These are phyloP conservation scores for Talaromyces sp. DNA, from an alignment of 2,329 filamentous ascomycete genomes.

Conservation along the genomic window DNA sequence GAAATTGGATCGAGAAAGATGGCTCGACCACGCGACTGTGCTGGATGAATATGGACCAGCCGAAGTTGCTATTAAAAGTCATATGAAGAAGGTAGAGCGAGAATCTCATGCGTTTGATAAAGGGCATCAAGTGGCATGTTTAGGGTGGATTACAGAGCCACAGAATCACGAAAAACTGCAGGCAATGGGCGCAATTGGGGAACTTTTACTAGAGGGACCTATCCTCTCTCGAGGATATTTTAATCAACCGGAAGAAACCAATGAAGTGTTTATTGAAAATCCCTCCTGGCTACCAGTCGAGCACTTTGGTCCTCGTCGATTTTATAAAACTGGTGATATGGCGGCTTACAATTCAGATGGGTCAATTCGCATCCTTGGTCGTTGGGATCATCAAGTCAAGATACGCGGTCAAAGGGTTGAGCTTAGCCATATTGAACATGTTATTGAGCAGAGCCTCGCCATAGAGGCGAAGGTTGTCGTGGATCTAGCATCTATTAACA, in stretches of 20 bases:
- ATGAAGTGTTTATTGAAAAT: slow-evolving; percentile 16
- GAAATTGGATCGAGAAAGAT: background rate
- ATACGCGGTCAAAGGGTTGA: slow-evolving; percentile 29
- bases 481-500: background rate
- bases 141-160: slow-evolving; percentile 1
- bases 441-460: background rate
- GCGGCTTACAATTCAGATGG: slow-evolving; percentile 24
- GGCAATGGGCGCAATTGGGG: slow-evolving; percentile 35
- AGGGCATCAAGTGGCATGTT: background rate
- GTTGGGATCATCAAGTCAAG: slow-evolving; percentile 30
- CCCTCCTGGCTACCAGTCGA: background rate
- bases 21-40: slow-evolving; percentile 6
- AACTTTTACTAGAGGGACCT: slow-evolving; percentile 36
- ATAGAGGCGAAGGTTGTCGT: background rate
- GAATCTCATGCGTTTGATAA: background rate
- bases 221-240: slow-evolving; percentile 24
- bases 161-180: slow-evolving; percentile 3
- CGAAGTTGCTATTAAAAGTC: slow-evolving; percentile 2
- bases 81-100: background rate
- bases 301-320: background rate
- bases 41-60: slow-evolving; percentile 14
- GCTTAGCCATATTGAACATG: slow-evolving; percentile 24
- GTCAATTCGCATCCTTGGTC: slow-evolving; percentile 21
- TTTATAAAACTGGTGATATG: slow-evolving; percentile 33
- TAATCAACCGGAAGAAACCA: slow-evolving; percentile 18